phyloP scores from a whole-genome alignment of 1,284 basidiomycete species.

The Ustanciosporium gigantosporum region DNA sequence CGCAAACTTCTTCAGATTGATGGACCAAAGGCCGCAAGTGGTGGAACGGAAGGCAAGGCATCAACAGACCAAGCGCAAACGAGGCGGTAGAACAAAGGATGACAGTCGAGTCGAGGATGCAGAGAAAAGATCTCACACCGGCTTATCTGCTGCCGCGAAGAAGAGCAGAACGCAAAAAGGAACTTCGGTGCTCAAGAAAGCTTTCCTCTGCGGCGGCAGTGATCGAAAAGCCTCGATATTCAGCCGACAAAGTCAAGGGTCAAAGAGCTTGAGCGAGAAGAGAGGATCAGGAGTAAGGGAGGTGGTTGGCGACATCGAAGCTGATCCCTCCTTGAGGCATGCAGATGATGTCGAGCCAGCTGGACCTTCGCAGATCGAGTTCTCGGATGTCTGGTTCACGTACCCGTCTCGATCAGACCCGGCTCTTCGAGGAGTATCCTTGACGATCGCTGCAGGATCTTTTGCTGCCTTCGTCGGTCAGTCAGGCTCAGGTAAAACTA shows the following conservation, averaged over 20 bases:
- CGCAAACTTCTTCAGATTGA: slow-evolving; percentile 40
- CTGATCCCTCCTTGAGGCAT: too few relatives aligned
- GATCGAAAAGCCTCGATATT: too few relatives aligned
- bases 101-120: slow-evolving; percentile 55
- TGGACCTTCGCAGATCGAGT: slow-evolving; percentile 9
- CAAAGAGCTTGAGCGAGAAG: too few relatives aligned
- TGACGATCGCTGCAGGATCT: slow-evolving; percentile 40
- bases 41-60: slow-evolving; percentile 62
- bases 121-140: not conserved
- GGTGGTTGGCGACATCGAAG: slow-evolving; percentile 82
- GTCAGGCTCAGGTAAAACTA: slow-evolving; percentile 55
- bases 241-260: not conserved
- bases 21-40: slow-evolving; percentile 70
- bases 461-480: slow-evolving; percentile 65
- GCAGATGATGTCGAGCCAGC: slow-evolving; percentile 11
- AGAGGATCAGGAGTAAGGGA: too few relatives aligned
- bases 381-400: slow-evolving; percentile 29
- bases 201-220: too few relatives aligned
- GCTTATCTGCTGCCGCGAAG: not conserved
- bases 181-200: not conserved
- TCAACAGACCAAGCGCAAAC: too few relatives aligned
- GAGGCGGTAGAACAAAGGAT: too few relatives aligned
- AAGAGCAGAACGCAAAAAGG: not conserved
- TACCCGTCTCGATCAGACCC: slow-evolving; percentile 32
- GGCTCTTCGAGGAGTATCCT: slow-evolving; percentile 41